Conservation (phyloP, 352 stramenopile species). For the Phytophthora kernoviae region DNA sequence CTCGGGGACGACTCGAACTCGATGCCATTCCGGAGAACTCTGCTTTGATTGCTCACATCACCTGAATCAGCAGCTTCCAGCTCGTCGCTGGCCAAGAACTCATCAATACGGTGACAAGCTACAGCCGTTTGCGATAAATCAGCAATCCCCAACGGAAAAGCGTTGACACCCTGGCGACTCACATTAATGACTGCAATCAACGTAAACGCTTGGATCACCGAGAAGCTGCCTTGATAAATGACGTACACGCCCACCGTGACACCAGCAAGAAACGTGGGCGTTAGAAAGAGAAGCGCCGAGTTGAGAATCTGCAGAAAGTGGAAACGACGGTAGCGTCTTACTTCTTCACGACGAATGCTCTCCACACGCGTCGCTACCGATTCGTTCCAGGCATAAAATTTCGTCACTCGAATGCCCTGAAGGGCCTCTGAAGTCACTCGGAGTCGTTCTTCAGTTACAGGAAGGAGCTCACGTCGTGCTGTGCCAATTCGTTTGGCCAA, state of each 20-base stretch:
- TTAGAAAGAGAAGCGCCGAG: slow-evolving; percentile 59
- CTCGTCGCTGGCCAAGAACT: slow-evolving; percentile 35
- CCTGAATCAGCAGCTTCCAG: slow-evolving; percentile 3
- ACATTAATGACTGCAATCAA: slow-evolving; percentile 44
- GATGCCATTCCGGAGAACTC: background rate
- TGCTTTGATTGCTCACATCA: background rate
- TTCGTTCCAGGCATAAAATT: slow-evolving; percentile 89
- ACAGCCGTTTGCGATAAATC: slow-evolving; percentile 33
- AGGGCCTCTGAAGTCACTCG: slow-evolving; percentile 95
- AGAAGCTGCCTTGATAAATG: slow-evolving; percentile 36
- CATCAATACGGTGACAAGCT: slow-evolving; percentile 32
- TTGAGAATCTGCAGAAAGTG: slow-evolving; percentile 63
- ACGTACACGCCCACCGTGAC: slow-evolving; percentile 53
- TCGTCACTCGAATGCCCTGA: slow-evolving; percentile 89
- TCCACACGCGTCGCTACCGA: slow-evolving; percentile 40
- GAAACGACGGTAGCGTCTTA: slow-evolving; percentile 43
- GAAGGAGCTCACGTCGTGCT: slow-evolving; percentile 40
- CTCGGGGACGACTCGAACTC: background rate
- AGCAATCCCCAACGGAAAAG: slow-evolving; percentile 35
- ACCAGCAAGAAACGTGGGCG: slow-evolving; percentile 44
- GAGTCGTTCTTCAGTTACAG: slow-evolving; percentile 73
- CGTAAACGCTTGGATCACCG: slow-evolving; percentile 53
- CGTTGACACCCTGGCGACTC: slow-evolving; percentile 25
- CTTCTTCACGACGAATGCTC: slow-evolving; percentile 48
- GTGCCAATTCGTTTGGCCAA: slow-evolving; percentile 35